A percentile compares a stretch with the other conserved stretches of the same genome.
Evolutionary conservation across 352 stramenopile genomes (phyloP).

Genomic region (Thalassiosira mediterranea): DNA sequence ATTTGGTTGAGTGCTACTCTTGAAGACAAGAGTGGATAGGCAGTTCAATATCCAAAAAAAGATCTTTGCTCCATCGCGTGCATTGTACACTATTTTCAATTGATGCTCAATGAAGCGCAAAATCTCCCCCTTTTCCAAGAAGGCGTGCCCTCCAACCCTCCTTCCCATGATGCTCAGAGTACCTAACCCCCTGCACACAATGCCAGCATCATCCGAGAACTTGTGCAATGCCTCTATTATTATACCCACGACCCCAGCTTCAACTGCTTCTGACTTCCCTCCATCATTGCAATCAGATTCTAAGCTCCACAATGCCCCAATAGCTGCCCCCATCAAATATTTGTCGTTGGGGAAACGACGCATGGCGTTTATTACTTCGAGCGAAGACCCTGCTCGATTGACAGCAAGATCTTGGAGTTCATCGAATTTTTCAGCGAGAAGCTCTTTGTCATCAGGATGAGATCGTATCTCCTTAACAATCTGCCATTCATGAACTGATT

Average conservation of each 20-base stretch:
- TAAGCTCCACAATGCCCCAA: constrained; percentile 49
- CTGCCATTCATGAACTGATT: not conserved
- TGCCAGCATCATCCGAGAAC: constrained; percentile 26
- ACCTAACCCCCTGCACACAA: constrained; percentile 49
- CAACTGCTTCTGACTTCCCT: constrained; percentile 35
- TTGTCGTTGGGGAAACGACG: constrained; percentile 27
- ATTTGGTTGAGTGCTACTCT: constrained; percentile 11
- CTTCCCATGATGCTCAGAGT: constrained; percentile 35
- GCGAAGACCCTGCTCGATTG: constrained; percentile 32
- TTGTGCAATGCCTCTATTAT: constrained; percentile 40
- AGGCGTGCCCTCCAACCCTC: constrained; percentile 16
- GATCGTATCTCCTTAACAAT: constrained; percentile 18
- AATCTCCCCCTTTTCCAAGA: constrained; percentile 28
- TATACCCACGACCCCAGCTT: constrained; percentile 29
- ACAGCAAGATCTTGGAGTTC: constrained; percentile 35
- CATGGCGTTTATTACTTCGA: constrained; percentile 55
- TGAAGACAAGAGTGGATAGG: constrained; percentile 32
- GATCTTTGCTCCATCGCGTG: constrained; percentile 14
- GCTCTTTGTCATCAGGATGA: constrained; percentile 16
- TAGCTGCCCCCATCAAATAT: constrained; percentile 20
- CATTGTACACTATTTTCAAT: constrained; percentile 18
- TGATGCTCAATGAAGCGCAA: constrained; percentile 33
- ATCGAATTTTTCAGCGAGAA: constrained; percentile 41
- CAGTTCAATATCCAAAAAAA: constrained; percentile 59
- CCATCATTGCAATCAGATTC: constrained; percentile 21